Conservation (phyloP, 345 rosid species). For the Trapa incisa region DNA sequence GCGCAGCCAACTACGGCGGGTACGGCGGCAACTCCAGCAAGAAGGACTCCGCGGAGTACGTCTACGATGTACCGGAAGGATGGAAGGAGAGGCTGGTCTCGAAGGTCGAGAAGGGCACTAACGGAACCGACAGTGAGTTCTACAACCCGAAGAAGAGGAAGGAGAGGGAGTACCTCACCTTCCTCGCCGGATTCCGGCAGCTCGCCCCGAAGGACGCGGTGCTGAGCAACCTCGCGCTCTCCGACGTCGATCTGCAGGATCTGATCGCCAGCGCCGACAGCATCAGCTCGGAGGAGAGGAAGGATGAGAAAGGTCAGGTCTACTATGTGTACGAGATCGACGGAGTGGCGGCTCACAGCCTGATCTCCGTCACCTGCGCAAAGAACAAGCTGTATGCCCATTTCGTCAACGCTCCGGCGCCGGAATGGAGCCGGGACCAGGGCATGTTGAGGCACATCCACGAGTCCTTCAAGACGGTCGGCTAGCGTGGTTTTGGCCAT, state of each 20-base stretch:
- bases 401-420: slow-evolving; percentile 72
- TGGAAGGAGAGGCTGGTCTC: slow-evolving; percentile 89
- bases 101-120: slow-evolving; percentile 90
- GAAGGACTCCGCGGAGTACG: slow-evolving; percentile 74
- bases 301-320: slow-evolving; percentile 53
- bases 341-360: slow-evolving; percentile 52
- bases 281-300: slow-evolving; percentile 49
- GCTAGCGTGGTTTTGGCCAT: neutral
- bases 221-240: slow-evolving; percentile 63
- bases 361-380: slow-evolving; percentile 77
- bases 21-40: slow-evolving; percentile 87
- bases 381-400: slow-evolving; percentile 84
- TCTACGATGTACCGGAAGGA: slow-evolving; percentile 80
- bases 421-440: slow-evolving; percentile 78
- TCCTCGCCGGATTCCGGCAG: slow-evolving; percentile 61
- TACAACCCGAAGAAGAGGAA: slow-evolving; percentile 72
- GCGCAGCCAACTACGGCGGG: slow-evolving; percentile 88
- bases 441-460: slow-evolving; percentile 67
- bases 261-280: slow-evolving; percentile 61
- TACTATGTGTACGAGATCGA: slow-evolving; percentile 78
- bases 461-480: slow-evolving; percentile 71
- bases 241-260: slow-evolving; percentile 80
- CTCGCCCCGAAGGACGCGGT: slow-evolving; percentile 70
- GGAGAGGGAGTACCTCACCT: slow-evolving; percentile 82
- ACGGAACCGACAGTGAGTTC: slow-evolving; percentile 84